Percentiles rank a stretch among this genome's conserved stretches.
Evolutionary conservation across 306 rosid genomes (phyloP).

Genomic region (Medicago lupulina): DNA sequence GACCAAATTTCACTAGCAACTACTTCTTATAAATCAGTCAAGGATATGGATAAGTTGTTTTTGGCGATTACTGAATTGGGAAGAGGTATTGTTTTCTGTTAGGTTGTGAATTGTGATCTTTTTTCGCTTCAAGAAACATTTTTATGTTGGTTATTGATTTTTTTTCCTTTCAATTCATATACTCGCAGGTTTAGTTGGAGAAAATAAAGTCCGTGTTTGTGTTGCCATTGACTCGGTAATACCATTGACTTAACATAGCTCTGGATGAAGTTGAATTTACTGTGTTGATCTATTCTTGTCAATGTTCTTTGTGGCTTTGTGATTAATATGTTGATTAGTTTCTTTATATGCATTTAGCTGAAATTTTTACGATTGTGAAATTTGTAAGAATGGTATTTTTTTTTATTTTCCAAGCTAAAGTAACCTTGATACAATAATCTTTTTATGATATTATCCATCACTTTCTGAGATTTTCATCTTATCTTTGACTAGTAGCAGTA

Average conservation of each 20-base stretch:
- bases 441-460: neutral
- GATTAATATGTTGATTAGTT: conserved; percentile 23
- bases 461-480: conserved; percentile 21
- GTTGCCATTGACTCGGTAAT: conserved; percentile 88
- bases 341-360: neutral
- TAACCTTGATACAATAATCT: conserved; percentile 24
- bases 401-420: conserved; percentile 18
- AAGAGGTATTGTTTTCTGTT: conserved; percentile 58
- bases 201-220: conserved; percentile 58
- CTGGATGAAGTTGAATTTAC: conserved; percentile 37
- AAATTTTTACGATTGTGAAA: conserved; percentile 28
- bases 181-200: conserved; percentile 73
- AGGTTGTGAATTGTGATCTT: neutral
- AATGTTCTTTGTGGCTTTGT: neutral
- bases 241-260: conserved; percentile 20
- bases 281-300: conserved; percentile 7
- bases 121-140: neutral
- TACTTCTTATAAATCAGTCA: conserved; percentile 61
- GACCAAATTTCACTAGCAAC: conserved; percentile 47
- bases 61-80: conserved; percentile 64
- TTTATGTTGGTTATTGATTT: neutral
- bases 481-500: neutral
- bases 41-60: conserved; percentile 65
- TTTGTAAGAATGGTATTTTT: neutral
- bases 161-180: conserved; percentile 24